Evolutionary conservation across 73 alveolate species (phyloP), one percentile per base, ranked within the genome.

Genomic region (Tetrahymena malaccensis): DNA sequence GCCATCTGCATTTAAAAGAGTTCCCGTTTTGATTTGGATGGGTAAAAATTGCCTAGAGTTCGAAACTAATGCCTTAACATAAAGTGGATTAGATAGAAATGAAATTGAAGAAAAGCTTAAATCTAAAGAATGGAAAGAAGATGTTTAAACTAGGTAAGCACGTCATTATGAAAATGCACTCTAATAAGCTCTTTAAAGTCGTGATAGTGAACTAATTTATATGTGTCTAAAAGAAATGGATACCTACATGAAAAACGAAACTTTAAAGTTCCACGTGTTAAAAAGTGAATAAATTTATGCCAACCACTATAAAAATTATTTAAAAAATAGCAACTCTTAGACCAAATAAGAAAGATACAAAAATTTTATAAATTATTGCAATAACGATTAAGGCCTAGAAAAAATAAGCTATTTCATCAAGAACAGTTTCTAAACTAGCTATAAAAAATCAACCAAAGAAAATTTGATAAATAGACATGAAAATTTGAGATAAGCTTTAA

Each of bases 1-100:
- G 58, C 95, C 95, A 15, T 85, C 97, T 38, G 93, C 95, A 43
- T 44, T 96, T 17, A 96, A 96, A 95, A 93, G 96, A 94, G 96
- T 96, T 4, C 98, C 98, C 25, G 96, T 96, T 13, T 56, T 96
- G 25, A 40, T 96, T 34, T 94, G 96, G 96, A 96, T 96, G 98
- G 97, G 95, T 11, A 95, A 89, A 55, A 85, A 95, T 35, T 95
- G 89, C 31, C 7, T 31, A 8, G 89, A 70, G 19, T 70, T 70
- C 25, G 89, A 70, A 70, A n/a, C 89, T 9, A 70, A 70, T 25
- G 35, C 89, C 34, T 12, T 70, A 27, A 27, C 34, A 9, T 31
- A 70, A 70, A 70, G 89, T 70, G 89, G 89, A 70, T 70, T 70
- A 70, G 89, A 70, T n/a, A 70, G 89, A 70, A 70, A 31, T 70